Conservation (phyloP, 148 eudicot species). For the Arctostaphylos glauca region DNA sequence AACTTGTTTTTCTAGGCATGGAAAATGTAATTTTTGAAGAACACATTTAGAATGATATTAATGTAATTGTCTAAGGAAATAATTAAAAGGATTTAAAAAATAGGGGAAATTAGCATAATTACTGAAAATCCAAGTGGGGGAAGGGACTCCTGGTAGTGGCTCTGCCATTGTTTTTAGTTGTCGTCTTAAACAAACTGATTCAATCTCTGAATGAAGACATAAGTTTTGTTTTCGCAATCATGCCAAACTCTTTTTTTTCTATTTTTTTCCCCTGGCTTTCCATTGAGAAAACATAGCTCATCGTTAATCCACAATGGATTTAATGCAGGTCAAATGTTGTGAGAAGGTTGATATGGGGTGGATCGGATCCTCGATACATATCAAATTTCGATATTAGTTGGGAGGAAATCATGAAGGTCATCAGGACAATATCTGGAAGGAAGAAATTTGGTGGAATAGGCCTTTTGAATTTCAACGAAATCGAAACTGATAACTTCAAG, state of each 20-base stretch:
- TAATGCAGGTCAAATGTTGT: slow-evolving; percentile 38
- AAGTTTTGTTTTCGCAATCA: not conserved
- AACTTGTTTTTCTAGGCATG: not conserved
- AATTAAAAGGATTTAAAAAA: no score
- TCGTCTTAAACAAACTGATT: not conserved
- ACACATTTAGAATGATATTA: no score
- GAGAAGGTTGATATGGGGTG: slow-evolving; percentile 63
- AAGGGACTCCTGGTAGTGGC: no score
- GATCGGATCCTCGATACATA: slow-evolving; percentile 54
- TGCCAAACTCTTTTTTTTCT: not conserved
- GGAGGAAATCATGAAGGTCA: slow-evolving; percentile 48
- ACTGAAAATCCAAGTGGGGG: no score
- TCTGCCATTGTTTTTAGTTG: not conserved
- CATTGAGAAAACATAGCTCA: not conserved
- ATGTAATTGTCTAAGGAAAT: no score
- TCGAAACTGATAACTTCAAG: slow-evolving; percentile 47
- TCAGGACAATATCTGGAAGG: slow-evolving; percentile 26
- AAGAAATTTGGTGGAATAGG: slow-evolving; percentile 49
- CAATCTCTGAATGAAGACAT: no score
- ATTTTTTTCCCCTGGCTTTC: not conserved
- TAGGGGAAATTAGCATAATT: no score
- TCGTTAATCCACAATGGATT: not conserved
- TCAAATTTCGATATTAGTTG: slow-evolving; percentile 55
- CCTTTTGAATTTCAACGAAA: slow-evolving; percentile 57
- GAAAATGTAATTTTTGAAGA: not conserved